Evolutionary conservation across 2,329 filamentous ascomycete species (phyloP).

Genomic region (Geoglossum cookeanum): DNA sequence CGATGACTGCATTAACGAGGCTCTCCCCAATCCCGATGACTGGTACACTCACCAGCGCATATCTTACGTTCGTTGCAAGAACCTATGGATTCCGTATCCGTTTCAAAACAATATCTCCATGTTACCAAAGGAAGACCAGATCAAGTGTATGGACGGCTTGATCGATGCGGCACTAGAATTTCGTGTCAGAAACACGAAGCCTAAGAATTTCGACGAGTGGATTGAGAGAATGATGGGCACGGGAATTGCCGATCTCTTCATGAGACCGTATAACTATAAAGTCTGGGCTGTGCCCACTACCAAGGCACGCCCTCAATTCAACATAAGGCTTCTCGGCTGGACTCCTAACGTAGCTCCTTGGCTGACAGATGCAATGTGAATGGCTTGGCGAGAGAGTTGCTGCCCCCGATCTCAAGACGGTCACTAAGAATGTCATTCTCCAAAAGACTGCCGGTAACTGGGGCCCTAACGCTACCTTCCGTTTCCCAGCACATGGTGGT

Average conservation of each 20-base stretch:
- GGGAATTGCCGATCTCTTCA: slow-evolving; percentile 87
- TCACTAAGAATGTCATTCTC: slow-evolving; percentile 85
- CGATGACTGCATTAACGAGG: slow-evolving; percentile 95
- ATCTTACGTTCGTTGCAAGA: slow-evolving; percentile 96
- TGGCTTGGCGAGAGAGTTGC: slow-evolving; percentile 99
- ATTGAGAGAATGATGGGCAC: slow-evolving; percentile 80
- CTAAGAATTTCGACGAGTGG: slow-evolving; percentile 96
- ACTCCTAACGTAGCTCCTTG: slow-evolving; percentile 6
- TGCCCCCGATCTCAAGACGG: slow-evolving; percentile 82
- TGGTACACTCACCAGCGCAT: slow-evolving; percentile 98
- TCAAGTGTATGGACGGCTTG: slow-evolving; percentile 82
- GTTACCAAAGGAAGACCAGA: slow-evolving; percentile 92
- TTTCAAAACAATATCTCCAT: slow-evolving; percentile 99
- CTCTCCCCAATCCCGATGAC: slow-evolving; percentile 79
- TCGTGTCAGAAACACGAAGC: slow-evolving; percentile 76
- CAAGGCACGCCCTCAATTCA: slow-evolving; percentile 43
- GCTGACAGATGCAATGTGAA: slow-evolving; percentile 77
- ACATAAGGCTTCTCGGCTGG: slow-evolving; percentile 5
- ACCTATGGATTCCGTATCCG: slow-evolving; percentile 91
- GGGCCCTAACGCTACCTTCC: slow-evolving; percentile 96
- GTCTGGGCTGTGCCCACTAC: slow-evolving; percentile 97
- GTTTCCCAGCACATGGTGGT: slow-evolving; percentile 86
- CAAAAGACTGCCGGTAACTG: slow-evolving; percentile 93
- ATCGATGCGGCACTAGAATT: slow-evolving; percentile 83
- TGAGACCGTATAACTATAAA: slow-evolving; percentile 99